Conservation (phyloP, 306 rosid genomes). For the Lupinus albus region DNA sequence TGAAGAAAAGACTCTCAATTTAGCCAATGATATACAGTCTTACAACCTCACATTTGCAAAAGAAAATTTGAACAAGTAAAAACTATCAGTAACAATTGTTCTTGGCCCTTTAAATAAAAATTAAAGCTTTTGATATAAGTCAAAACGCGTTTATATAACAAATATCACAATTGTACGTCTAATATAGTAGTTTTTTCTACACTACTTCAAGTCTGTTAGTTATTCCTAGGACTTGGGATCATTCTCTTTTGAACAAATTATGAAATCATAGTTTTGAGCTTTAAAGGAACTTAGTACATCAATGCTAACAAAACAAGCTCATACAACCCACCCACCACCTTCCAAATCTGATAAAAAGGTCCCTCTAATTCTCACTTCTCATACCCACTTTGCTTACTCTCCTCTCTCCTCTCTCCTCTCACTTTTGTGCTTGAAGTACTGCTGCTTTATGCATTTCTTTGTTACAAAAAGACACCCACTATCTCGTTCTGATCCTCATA, state of each 20-base stretch:
- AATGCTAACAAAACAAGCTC: constrained; percentile 1
- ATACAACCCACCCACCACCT: constrained; percentile 17
- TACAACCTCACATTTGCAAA: background rate
- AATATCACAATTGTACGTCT: background rate
- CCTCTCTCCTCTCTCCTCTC: constrained; percentile 32
- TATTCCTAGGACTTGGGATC: constrained; percentile 8
- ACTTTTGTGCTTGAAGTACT: constrained; percentile 25
- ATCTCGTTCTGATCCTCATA: constrained; percentile 15
- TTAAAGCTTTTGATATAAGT: background rate
- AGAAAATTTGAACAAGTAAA: background rate
- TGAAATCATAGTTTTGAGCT: constrained; percentile 9
- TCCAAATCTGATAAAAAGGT: constrained; percentile 41
- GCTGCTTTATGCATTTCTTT: background rate
- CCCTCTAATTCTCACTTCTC: constrained; percentile 17
- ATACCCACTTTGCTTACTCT: constrained; percentile 30
- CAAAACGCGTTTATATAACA: background rate
- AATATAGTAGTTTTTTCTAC: background rate
- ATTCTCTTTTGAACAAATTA: background rate
- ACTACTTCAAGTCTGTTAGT: background rate
- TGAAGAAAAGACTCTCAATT: no score
- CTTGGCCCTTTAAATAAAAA: background rate
- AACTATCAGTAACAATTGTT: background rate
- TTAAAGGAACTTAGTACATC: constrained; percentile 1
- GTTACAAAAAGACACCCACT: background rate
- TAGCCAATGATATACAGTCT: no score